These are phyloP conservation scores for Aspergillus tamarii DNA, from an alignment of 2,329 filamentous ascomycete species.

Conservation along the genomic window DNA sequence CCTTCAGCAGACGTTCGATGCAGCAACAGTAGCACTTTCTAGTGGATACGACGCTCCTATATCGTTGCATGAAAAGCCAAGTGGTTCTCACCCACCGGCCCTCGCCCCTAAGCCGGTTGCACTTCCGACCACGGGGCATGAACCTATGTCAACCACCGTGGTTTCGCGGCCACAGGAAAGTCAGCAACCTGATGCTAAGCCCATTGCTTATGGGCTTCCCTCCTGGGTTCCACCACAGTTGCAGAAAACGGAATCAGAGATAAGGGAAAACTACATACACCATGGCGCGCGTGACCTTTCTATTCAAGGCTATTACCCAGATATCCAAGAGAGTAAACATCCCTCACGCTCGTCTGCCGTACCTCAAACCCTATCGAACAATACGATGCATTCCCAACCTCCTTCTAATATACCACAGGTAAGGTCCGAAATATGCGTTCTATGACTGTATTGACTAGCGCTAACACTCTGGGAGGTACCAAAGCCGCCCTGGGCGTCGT, in stretches of 20 bases:
- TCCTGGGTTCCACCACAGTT: neutral
- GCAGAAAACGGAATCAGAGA: neutral
- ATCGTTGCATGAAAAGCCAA: conserved; percentile 30
- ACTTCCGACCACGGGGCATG: conserved; percentile 17
- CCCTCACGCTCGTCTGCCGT: neutral
- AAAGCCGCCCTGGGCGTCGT: neutral
- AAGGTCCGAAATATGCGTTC: neutral
- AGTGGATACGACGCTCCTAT: conserved; percentile 26
- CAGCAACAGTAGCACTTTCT: conserved; percentile 21
- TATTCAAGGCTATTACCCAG: neutral
- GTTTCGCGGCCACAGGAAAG: neutral
- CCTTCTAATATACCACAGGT: neutral
- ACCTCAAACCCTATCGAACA: neutral
- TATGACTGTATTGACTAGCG: neutral
- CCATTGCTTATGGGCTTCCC: conserved; percentile 22
- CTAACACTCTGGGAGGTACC: neutral
- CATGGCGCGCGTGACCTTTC: neutral
- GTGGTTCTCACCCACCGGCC: conserved; percentile 37
- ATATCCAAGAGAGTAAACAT: neutral
- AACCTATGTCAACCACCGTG: conserved; percentile 11
- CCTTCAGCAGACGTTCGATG: conserved; percentile 23
- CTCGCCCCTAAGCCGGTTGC: conserved; percentile 37
- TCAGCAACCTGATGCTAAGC: conserved; percentile 12
- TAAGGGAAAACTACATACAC: neutral
- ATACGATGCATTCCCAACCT: too few species aligned